Conservation (phyloP, 2,329 filamentous ascomycete genomes). For the Aspergillus ibericus region DNA sequence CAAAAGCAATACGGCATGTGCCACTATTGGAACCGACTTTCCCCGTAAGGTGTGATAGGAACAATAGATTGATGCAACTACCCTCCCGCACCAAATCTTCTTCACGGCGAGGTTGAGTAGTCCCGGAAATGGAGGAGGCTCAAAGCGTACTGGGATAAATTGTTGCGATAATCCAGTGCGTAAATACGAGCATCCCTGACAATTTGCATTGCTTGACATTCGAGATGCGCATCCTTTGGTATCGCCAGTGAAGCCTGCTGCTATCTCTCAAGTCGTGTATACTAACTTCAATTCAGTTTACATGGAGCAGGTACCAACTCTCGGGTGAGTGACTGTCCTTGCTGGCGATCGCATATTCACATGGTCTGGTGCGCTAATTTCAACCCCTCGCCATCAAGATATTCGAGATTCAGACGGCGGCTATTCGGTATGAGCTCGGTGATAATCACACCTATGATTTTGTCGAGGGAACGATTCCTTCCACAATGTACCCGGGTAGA, state of each 20-base stretch:
- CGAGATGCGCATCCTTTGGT: constrained; percentile 15
- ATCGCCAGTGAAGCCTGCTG: neutral
- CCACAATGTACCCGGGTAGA: constrained; percentile 15
- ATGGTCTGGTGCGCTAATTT: neutral
- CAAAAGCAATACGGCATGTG: neutral
- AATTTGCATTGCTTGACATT: neutral
- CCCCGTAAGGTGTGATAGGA: neutral
- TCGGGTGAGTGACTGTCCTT: constrained; percentile 10
- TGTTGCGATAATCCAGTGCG: neutral
- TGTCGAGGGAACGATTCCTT: constrained; percentile 20
- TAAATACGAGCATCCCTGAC: neutral
- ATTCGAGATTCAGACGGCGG: constrained; percentile 13
- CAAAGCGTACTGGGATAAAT: neutral
- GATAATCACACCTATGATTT: constrained; percentile 23
- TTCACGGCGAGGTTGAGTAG: neutral
- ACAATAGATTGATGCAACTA: neutral
- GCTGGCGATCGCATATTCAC: neutral
- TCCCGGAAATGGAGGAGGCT: neutral
- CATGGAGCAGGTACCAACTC: constrained; percentile 27
- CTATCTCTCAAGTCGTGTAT: neutral
- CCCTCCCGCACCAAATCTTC: neutral
- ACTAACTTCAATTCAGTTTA: constrained; percentile 13
- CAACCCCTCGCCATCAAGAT: neutral
- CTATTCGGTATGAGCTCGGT: constrained; percentile 23
- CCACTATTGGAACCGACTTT: neutral